A percentile compares a stretch with the other conserved stretches of the same genome.
Conservation (phyloP, 1,284 basidiomycete genomes). For the Sanghuangporus sanghuang region DNA sequence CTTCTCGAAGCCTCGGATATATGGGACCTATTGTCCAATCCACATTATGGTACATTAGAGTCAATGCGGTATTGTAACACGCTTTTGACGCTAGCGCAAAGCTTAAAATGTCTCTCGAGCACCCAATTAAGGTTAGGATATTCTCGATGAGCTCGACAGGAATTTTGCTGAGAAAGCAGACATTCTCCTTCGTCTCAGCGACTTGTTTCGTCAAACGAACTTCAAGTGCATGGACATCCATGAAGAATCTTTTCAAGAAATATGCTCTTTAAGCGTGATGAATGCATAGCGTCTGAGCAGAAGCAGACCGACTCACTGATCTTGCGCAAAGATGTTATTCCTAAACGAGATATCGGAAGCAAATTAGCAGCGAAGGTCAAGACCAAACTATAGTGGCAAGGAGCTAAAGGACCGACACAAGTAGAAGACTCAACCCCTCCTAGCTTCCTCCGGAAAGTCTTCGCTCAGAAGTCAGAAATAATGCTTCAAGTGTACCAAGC, state of each 20-base stretch:
- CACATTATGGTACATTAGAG: conserved; percentile 7
- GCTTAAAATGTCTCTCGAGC: conserved; percentile 13
- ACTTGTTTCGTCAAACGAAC: neutral
- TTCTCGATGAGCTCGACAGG: conserved; percentile 7
- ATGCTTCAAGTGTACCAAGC: too few species aligned
- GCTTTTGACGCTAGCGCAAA: conserved; percentile 10
- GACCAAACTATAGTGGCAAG: too few species aligned
- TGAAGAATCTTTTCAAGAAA: neutral
- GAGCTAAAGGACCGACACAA: too few species aligned
- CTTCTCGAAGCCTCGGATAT: neutral
- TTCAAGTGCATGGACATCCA: neutral
- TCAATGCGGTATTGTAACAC: conserved; percentile 4
- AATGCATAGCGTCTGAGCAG: neutral
- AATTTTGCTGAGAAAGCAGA: neutral
- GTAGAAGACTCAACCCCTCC: too few species aligned
- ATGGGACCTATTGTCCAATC: conserved; percentile 5
- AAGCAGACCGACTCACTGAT: neutral
- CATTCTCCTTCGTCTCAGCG: neutral
- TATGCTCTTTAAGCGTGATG: neutral
- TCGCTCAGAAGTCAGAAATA: too few species aligned
- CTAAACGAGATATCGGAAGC: too few species aligned
- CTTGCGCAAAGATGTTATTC: too few species aligned
- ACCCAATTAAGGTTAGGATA: neutral
- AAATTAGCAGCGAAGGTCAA: too few species aligned
- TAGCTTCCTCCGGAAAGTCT: too few species aligned